A percentile compares a stretch with the other conserved stretches of the same genome.
These are phyloP conservation scores for Botrytis medusae DNA, from an alignment of 2,329 filamentous ascomycete species.

Conservation along the genomic window DNA sequence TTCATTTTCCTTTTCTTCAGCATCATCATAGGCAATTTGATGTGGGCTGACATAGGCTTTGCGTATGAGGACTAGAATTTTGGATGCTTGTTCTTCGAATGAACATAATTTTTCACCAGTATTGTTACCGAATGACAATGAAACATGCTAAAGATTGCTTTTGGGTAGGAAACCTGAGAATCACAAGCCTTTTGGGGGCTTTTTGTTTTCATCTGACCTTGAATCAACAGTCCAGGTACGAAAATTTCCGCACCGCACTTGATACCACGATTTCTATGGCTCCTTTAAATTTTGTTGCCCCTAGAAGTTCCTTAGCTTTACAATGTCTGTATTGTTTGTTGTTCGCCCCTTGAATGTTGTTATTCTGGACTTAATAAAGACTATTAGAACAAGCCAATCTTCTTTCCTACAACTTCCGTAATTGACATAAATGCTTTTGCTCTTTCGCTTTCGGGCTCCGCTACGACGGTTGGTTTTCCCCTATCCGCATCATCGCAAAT, in stretches of 20 bases:
- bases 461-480: conserved; percentile 86
- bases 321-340: not conserved
- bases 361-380: not conserved
- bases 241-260: conserved; percentile 5
- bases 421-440: conserved; percentile 71
- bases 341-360: not conserved
- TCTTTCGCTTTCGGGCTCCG: conserved; percentile 74
- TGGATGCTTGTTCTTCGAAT: conserved; percentile 28
- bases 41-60: conserved; percentile 46
- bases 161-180: conserved; percentile 22
- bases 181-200: not conserved
- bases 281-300: not conserved
- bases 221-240: conserved; percentile 16
- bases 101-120: conserved; percentile 25
- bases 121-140: conserved; percentile 16
- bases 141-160: conserved; percentile 25
- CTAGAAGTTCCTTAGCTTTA: not conserved
- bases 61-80: conserved; percentile 28
- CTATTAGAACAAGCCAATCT: conserved; percentile 32
- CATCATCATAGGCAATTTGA: conserved; percentile 31
- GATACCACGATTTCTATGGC: not conserved
- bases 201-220: conserved; percentile 11
- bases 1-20: conserved; percentile 15
- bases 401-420: conserved; percentile 52
- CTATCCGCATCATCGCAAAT: conserved; percentile 86